Base-by-base conservation (phyloP, 495 filamentous ascomycete species). In the Clohesyomyces aquaticus region DNA sequence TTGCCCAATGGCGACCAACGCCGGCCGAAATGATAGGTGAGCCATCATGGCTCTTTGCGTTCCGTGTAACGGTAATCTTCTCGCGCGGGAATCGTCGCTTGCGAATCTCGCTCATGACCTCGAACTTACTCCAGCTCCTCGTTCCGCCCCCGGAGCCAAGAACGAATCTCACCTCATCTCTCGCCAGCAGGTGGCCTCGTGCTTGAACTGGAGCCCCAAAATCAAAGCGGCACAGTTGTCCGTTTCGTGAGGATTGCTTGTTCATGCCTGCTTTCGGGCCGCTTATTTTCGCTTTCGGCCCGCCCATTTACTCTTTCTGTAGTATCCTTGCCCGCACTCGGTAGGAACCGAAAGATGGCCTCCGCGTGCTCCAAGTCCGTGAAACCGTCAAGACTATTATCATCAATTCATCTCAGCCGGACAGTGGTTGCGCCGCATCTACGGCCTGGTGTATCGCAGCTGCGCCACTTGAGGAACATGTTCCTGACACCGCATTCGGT, bases 91-190 rank as follows among this genome's bases (percentile, higher is more conserved):
- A 38, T 38, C 32, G 6, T 6, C 32, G 6, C 14, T 38, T 38
- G 14, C 32, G 6, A 38, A 6, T 38, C 14, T 38, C 32, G 6
- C 32, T 14, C 32, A 14, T 38, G 6, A 6, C 32, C 14, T 6
- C 32, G 32, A 6, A 14, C 6, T 38, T 14, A 6, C 14, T 38
- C 6, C 6, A 38, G 6, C 32, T 38, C 14, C 14, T 6, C 6
- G 14, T 38, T 38, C 6, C 14, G 6, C 32, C 14, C 14, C 14
- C 6, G 32, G 32, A 6, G 32, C 14, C n/a, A 51, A 29, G 27
- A 46, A 16, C 22, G 23, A 3, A 23, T 59, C 56, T 59, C 56
- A 50, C 56, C 42, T 59, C 27, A 59, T 38, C 43, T 16, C n/a
- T 47, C 22, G 9, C 38, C 27, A 14, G 3, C 4, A 43, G 23